Evolutionary conservation across 2,329 filamentous ascomycete genomes (phyloP), one percentile per base, ranked within the genome.

Genomic region (Monosporascus ibericus): DNA sequence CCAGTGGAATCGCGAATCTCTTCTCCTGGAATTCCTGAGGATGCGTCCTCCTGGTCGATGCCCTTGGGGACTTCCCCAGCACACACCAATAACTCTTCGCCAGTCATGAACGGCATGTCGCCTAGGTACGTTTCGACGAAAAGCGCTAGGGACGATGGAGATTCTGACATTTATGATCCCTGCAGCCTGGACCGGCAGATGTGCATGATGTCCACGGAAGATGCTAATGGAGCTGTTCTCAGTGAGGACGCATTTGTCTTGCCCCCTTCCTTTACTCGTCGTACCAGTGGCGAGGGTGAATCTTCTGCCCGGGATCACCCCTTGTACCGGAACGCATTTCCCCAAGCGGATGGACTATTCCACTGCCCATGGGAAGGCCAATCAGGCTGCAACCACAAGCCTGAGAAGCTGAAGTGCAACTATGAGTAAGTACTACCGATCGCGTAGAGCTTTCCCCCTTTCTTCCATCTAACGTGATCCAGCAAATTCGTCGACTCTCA

Each of bases 401-500:
- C 92, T 40, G 94, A 95, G 67, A 94, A 95, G 76, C 88, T 97
- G 63, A 96, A 96, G 82, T 96, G 92, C 85, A 95, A 96, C 75
- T 97, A 96, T 69, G 92, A 96, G 92, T 95, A 86, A 82, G 90
- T 75, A 24, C 22, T 44, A n/a, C 47, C 2, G 27, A 18, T 18
- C 27, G 9, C 22, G 9, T 22, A 44, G 30, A 34, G 2, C 38
- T 17, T 22, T 38, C 11, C n/a, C 24, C 22, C 8, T 8, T 47
- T 49, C 42, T 48, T 56, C 55, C 61, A 55, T 63, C 55, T 51
- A 49, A 44, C 48, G 25, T 37, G 44, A 38, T 46, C 47, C 68
- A 96, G 92, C 81, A 97, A 97, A 80, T 96, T 94, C 64, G 85
- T 97, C 61, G 92, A 97, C 73, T 96, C 92, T 27, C 92, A 97